Evolutionary conservation across 305 asterid species (phyloP).

Genomic region (Caryopteris hybrid): DNA sequence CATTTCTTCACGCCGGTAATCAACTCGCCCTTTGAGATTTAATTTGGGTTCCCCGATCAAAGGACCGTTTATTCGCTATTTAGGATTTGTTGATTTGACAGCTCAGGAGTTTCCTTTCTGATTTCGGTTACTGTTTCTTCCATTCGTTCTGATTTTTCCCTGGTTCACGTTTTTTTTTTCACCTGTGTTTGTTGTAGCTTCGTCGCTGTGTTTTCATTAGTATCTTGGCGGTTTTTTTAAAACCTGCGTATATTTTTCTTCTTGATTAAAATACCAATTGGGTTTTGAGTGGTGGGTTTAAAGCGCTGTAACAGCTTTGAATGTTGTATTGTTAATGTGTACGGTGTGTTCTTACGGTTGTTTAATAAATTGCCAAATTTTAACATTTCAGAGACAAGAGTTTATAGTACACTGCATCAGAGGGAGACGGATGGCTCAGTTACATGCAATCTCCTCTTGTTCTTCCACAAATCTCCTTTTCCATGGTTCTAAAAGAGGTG

Average conservation of each 20-base stretch:
- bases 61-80: not conserved
- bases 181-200: not conserved
- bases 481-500: slow-evolving; percentile 35
- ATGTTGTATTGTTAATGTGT: not conserved
- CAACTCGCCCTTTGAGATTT: not conserved
- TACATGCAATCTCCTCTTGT: slow-evolving; percentile 43
- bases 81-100: not conserved
- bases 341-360: not conserved
- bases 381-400: slow-evolving; percentile 1
- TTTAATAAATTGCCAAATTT: slow-evolving; percentile 3
- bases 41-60: not conserved
- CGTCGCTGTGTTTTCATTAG: not conserved
- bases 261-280: not conserved
- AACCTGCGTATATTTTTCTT: no score
- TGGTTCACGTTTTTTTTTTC: not conserved
- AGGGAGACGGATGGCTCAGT: slow-evolving; percentile 43
- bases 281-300: not conserved
- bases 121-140: not conserved
- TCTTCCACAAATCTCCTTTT: slow-evolving; percentile 35
- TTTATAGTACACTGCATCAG: not conserved
- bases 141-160: not conserved
- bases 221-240: not conserved
- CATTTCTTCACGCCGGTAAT: slow-evolving; percentile 16
- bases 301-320: no score
- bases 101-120: not conserved